Base-by-base conservation (phyloP, 192 early-diverging fungal species). In the Gaertneriomyces semiglobifer region DNA sequence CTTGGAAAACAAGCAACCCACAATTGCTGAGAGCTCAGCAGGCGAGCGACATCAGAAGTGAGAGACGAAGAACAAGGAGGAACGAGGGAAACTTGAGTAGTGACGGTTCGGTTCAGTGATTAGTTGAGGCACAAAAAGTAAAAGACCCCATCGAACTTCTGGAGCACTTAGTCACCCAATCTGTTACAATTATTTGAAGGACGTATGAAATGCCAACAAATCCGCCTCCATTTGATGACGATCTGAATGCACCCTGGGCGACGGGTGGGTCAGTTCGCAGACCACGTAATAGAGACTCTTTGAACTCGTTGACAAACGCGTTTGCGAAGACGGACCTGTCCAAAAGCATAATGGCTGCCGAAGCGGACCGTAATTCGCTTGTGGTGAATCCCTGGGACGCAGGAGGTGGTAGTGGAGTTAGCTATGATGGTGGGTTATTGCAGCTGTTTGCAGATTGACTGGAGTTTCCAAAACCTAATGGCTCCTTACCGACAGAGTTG, bases 341-440 rank as follows among this genome's bases (percentile, higher is more conserved):
- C 20, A 39, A 16, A 4, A 39, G 54, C 42, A 63, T 50, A 7
- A 63, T 63, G 62, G 20, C 46, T 14, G 62, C 48, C 11, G 14
- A 53, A 8, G 65, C 55, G 16, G 58, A 66, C 56, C 12, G 55
- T 40, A 39, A n/a, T 20, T 66, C 65, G 14, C 25, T 66, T 11
- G 43, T 66, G 6, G n/a, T 43, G 8, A 66, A 66, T 48, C 65
- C 65, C 16, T 66, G 65, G 65, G 65, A 66, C 4, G 65, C 54
- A 2, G 40, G n/a, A 7, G 44, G 18, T 20, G 56, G n/a, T 2
- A 43, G 44, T 11, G 7, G 55, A 58, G 41, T 58, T 58, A 43
- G 65, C 42, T 25, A 55, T 53, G 56, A 46, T 16, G 62, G 33
- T 25, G n/a, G n/a, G 33, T 43, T 2, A 56, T 56, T 11, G 10